These are phyloP conservation scores for Takashimella tepidaria DNA, from an alignment of 1,284 basidiomycete genomes.

Conservation along the genomic window DNA sequence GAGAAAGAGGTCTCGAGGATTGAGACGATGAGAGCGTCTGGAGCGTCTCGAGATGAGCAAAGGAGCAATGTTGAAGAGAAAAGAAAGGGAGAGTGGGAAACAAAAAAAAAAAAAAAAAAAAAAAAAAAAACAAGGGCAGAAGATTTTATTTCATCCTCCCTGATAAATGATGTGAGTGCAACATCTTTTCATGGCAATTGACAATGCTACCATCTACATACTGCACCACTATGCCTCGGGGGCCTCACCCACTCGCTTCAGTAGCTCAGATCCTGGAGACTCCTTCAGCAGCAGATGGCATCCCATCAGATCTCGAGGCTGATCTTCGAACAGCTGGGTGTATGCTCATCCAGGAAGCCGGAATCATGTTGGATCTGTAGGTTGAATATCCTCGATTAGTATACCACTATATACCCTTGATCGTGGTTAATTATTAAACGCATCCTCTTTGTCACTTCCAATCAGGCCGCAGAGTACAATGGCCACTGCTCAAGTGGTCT, in stretches of 20 bases:
- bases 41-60: not conserved
- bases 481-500: conserved; percentile 91
- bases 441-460: too few species aligned
- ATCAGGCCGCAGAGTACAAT: conserved; percentile 90
- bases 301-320: conserved; percentile 72
- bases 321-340: conserved; percentile 83
- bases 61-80: not conserved
- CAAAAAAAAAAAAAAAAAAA: not conserved
- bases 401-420: not conserved
- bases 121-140: not conserved
- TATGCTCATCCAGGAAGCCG: conserved; percentile 91
- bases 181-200: too few species aligned
- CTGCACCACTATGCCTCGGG: conserved; percentile 50
- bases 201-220: too few species aligned
- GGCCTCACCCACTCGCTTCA: conserved; percentile 78
- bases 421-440: not conserved
- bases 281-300: conserved; percentile 75
- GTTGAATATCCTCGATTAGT: too few species aligned
- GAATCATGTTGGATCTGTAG: conserved; percentile 79
- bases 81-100: not conserved
- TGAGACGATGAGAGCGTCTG: not conserved
- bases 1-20: not conserved
- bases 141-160: not conserved
- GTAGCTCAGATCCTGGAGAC: conserved; percentile 68
- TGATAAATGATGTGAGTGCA: too few species aligned